These are phyloP conservation scores for Hymenochaete sp. DNA, from an alignment of 1,284 basidiomycete genomes.

Conservation along the genomic window DNA sequence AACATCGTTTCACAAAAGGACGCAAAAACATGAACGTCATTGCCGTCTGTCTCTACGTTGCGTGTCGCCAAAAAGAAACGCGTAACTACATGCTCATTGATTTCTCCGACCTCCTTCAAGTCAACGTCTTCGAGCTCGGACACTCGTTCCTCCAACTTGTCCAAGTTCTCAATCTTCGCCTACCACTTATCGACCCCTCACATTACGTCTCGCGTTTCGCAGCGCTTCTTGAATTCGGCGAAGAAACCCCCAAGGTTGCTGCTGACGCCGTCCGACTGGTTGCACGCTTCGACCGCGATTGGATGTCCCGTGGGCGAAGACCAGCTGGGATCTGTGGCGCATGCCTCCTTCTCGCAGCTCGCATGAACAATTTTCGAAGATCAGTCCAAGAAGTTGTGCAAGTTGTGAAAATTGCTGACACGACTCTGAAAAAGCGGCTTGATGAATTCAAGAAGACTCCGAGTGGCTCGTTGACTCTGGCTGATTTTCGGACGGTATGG, in stretches of 20 bases:
- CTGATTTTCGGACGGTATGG: constrained; percentile 90
- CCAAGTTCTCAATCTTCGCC: constrained; percentile 78
- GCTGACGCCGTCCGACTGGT: constrained; percentile 92
- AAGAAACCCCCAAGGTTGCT: constrained; percentile 87
- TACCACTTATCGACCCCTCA: constrained; percentile 91
- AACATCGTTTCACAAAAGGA: constrained; percentile 91
- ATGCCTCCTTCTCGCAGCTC: constrained; percentile 86
- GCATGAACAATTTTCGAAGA: constrained; percentile 97
- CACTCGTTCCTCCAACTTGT: constrained; percentile 94
- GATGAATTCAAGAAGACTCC: constrained; percentile 92
- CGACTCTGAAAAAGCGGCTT: constrained; percentile 88
- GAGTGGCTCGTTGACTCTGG: constrained; percentile 78
- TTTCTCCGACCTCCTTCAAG: constrained; percentile 88
- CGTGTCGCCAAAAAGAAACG: constrained; percentile 86
- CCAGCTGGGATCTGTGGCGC: constrained; percentile 98
- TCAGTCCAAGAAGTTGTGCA: constrained; percentile 94
- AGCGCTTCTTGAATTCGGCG: constrained; percentile 93
- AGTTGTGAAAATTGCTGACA: constrained; percentile 96
- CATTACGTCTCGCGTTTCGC: constrained; percentile 97
- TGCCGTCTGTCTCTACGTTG: constrained; percentile 92
- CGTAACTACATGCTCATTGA: constrained; percentile 97
- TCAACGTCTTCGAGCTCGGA: constrained; percentile 97
- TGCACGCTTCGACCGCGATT: constrained; percentile 91
- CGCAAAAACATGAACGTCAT: constrained; percentile 89
- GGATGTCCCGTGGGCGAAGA: constrained; percentile 93